Conservation (phyloP, 495 filamentous ascomycete species). For the Margaritispora aquatica region DNA sequence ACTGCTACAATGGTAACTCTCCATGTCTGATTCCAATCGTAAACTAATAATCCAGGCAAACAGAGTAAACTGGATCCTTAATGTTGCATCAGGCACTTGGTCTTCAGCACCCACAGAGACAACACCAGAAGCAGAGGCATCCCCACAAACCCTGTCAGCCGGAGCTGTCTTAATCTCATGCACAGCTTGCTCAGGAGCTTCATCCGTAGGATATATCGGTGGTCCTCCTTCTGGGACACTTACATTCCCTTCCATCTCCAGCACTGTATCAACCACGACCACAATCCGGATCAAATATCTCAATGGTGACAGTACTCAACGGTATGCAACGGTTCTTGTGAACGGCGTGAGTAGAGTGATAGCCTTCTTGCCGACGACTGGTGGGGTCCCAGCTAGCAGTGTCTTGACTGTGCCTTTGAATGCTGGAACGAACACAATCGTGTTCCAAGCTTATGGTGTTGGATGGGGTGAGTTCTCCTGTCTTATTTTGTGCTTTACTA, state of each 20-base stretch:
- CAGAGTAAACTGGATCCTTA: slow-evolving; percentile 46
- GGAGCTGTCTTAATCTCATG: slow-evolving; percentile 28
- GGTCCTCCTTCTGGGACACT: slow-evolving; percentile 32
- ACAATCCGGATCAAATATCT: slow-evolving; percentile 48
- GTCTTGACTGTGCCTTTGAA: slow-evolving; percentile 34
- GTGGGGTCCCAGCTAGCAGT: slow-evolving; percentile 27
- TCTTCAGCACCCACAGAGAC: slow-evolving; percentile 36
- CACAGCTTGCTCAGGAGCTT: slow-evolving; percentile 37
- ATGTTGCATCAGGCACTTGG: slow-evolving; percentile 35
- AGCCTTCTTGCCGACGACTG: slow-evolving; percentile 42
- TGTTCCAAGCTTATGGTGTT: slow-evolving; percentile 38
- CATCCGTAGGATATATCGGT: slow-evolving; percentile 48
- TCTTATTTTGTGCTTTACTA: slow-evolving; percentile 1
- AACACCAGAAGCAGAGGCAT: slow-evolving; percentile 43
- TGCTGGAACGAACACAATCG: slow-evolving; percentile 35
- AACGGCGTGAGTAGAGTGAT: slow-evolving; percentile 44
- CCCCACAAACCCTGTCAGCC: slow-evolving; percentile 19
- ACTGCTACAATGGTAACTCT: slow-evolving; percentile 37
- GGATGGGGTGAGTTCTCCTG: slow-evolving; percentile 34
- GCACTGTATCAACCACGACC: slow-evolving; percentile 37
- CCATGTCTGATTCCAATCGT: not conserved
- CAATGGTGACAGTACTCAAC: slow-evolving; percentile 44
- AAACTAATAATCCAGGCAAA: slow-evolving; percentile 24
- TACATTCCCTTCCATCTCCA: slow-evolving; percentile 37
- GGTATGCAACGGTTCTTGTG: slow-evolving; percentile 49